Conservation (phyloP, 345 rosid species). For the Populus nigra region DNA sequence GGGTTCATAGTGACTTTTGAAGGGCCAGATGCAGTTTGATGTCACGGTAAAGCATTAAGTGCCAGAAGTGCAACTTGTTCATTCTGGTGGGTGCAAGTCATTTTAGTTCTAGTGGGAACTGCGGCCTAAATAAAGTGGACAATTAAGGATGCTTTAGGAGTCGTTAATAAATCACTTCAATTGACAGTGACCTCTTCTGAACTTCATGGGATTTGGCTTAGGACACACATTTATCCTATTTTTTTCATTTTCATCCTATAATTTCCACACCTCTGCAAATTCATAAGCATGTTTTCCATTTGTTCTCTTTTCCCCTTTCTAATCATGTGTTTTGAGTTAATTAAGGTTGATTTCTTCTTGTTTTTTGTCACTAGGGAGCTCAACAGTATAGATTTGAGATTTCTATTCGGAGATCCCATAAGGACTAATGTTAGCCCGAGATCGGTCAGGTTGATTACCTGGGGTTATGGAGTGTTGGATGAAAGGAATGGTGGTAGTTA, state of each 20-base stretch:
- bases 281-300: not conserved
- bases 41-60: not conserved
- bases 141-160: not conserved
- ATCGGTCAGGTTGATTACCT: not conserved
- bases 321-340: no score
- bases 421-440: no score
- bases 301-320: not conserved
- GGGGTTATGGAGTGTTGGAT: not conserved
- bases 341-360: no score
- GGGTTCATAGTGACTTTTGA: not conserved
- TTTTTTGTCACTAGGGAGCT: no score
- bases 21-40: not conserved
- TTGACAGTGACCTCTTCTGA: not conserved
- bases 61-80: not conserved
- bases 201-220: not conserved
- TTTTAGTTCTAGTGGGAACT: not conserved
- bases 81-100: not conserved
- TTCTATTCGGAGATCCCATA: not conserved
- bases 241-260: not conserved
- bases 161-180: not conserved
- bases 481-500: not conserved
- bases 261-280: not conserved
- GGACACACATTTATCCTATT: not conserved
- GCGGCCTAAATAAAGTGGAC: not conserved
- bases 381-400: not conserved